Evolutionary conservation across 345 rosid genomes (phyloP).

Genomic region (Angophora floribunda): DNA sequence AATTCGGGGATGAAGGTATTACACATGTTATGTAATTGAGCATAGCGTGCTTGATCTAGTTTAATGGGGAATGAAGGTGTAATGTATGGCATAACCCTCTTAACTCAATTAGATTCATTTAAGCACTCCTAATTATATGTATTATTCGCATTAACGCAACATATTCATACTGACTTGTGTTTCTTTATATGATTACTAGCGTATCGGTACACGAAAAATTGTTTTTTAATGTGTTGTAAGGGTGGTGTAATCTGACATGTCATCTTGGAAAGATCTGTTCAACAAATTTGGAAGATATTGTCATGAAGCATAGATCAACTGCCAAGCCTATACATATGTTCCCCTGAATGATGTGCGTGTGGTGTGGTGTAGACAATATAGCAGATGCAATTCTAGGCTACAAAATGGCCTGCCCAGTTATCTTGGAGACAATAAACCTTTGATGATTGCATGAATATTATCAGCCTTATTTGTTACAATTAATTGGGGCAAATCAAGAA

Average conservation of each 20-base stretch:
- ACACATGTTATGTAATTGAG: neutral
- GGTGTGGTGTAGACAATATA: neutral
- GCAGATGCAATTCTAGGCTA: neutral
- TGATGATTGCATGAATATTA: neutral
- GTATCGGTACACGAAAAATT: neutral
- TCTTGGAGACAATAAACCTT: neutral
- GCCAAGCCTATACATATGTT: neutral
- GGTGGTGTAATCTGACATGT: neutral
- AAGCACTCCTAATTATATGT: neutral
- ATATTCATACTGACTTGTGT: neutral
- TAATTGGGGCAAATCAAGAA: neutral
- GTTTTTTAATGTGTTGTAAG: neutral
- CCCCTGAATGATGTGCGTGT: neutral
- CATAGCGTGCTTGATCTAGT: neutral
- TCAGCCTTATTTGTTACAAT: neutral
- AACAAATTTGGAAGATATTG: neutral
- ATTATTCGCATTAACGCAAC: neutral
- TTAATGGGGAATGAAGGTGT: neutral
- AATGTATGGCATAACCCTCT: neutral
- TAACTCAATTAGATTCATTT: neutral
- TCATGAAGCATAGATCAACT: neutral
- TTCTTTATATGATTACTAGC: neutral
- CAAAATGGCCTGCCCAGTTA: neutral
- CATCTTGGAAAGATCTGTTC: neutral
- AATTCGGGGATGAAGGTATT: neutral